phyloP scores from a whole-genome alignment of 2,329 filamentous ascomycete species.

The Colletotrichum sp. region DNA sequence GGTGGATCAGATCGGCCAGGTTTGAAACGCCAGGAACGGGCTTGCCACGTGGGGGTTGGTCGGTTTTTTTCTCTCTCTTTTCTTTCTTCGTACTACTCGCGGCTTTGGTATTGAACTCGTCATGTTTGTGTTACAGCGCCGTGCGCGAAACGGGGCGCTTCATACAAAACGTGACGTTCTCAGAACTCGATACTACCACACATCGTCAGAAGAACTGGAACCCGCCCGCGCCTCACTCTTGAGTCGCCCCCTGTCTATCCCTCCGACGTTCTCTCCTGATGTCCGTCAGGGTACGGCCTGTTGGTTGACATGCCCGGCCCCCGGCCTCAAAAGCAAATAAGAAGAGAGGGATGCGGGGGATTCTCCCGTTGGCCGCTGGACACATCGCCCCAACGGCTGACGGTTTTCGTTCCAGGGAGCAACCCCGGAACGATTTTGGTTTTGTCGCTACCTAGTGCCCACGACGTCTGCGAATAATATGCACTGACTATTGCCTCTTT shows the following conservation, averaged over 20 bases:
- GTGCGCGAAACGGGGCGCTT: constrained; percentile 5
- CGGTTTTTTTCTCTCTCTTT: neutral
- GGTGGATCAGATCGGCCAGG: neutral
- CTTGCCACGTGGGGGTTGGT: neutral
- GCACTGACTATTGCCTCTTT: constrained; percentile 3
- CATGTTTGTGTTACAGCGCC: neutral
- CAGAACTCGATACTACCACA: neutral
- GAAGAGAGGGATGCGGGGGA: constrained; percentile 1
- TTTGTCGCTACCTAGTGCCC: neutral
- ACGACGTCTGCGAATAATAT: neutral
- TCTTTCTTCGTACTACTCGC: neutral
- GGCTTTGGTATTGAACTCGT: neutral
- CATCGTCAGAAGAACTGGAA: neutral
- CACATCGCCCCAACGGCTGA: neutral
- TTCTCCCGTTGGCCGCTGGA: constrained; percentile 3
- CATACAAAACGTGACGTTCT: neutral
- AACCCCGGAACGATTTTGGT: neutral
- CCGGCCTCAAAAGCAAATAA: neutral
- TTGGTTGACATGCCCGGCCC: neutral
- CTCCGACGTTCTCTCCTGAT: neutral
- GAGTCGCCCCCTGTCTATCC: neutral
- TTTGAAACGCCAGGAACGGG: neutral
- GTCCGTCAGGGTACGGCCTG: neutral
- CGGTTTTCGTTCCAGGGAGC: neutral
- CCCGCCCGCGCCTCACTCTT: neutral